Evolutionary conservation across 306 rosid species (phyloP), one percentile per base, ranked within the genome.

Genomic region (Begonia peltatifolia): DNA sequence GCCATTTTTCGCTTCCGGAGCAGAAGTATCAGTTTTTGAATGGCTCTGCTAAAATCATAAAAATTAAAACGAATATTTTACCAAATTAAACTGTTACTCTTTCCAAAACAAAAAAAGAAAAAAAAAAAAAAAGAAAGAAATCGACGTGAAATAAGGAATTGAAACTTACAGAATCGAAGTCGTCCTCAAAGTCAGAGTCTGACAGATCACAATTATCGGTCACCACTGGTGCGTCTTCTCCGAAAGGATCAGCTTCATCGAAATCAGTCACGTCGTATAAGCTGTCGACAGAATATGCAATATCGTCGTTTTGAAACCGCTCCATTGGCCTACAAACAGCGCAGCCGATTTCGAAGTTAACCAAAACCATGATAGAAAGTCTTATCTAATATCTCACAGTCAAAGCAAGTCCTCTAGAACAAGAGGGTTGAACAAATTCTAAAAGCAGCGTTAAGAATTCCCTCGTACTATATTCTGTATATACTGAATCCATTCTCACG

Each of bases 1-100:
- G 48, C 97, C 95, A 15, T 76, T 76, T 65, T 90, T 61, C 3
- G 87, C 94, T 56, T 85, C 95, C 56, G 58, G 20, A 47, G 97
- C 92, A 12, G 94, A 68, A 10, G 97, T 89, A 55, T 89, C 97
- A 17, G 77, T 78, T 71, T 74, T 85, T 23, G 65, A 63, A 51
- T 70, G 72, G 59, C 76, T 68, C 94, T 84, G 84, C 46, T 8
- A 50, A 55, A 60, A 9, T 2, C 47, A 30, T 30, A 30, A 15
- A 30, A 30, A 30, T 30, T 25, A 15, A 30, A 57, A 25, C 16
- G 36, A 36, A 46, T 23, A 38, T 53, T 4, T 49, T 20, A 60
- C 41, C 41, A 47, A 47, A 51, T 10, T 41, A 14, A 35, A 44
- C 23, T 44, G n/a, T 11, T 10, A 8, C 9, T 41, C 5, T 2